phyloP scores from a whole-genome alignment of 2,329 filamentous ascomycete genomes.

The Penicillium digitatum region DNA sequence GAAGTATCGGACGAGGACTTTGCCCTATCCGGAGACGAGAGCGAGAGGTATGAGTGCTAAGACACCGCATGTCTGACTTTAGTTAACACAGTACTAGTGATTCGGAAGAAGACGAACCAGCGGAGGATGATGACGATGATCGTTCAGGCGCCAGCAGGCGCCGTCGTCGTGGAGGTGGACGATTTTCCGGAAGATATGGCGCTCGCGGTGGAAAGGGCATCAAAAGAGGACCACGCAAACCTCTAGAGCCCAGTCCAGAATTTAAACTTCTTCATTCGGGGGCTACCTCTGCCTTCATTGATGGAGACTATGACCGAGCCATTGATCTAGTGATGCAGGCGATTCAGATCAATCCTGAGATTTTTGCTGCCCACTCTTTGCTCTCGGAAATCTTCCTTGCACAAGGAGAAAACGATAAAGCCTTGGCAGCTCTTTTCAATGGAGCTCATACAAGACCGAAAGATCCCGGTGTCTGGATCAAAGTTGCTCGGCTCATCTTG shows the following conservation, averaged over 20 bases:
- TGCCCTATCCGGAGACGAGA: conserved; percentile 24
- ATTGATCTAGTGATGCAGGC: conserved; percentile 46
- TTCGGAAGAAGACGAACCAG: conserved; percentile 22
- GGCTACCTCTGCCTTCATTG: conserved; percentile 49
- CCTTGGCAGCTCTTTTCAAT: conserved; percentile 54
- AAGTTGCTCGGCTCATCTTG: conserved; percentile 54
- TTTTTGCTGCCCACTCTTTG: conserved; percentile 59
- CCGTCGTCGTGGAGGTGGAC: conserved; percentile 31
- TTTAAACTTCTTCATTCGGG: conserved; percentile 48
- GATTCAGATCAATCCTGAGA: conserved; percentile 57
- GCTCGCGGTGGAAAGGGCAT: conserved; percentile 45
- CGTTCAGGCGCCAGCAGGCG: conserved; percentile 25
- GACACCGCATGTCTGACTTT: neutral
- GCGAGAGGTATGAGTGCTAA: conserved; percentile 25
- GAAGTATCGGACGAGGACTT: conserved; percentile 27
- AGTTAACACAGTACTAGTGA: conserved; percentile 21
- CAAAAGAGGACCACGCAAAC: conserved; percentile 45
- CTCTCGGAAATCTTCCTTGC: conserved; percentile 57
- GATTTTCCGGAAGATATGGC: conserved; percentile 37
- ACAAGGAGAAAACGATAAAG: conserved; percentile 55
- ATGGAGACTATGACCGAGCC: conserved; percentile 45
- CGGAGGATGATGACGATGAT: conserved; percentile 26
- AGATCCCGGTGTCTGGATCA: conserved; percentile 55
- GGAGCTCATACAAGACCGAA: conserved; percentile 56
- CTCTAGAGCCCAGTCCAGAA: conserved; percentile 46